A percentile compares a stretch with the other conserved stretches of the same genome.
Conservation (phyloP, 805 yeast species). For the Candida railenensis region DNA sequence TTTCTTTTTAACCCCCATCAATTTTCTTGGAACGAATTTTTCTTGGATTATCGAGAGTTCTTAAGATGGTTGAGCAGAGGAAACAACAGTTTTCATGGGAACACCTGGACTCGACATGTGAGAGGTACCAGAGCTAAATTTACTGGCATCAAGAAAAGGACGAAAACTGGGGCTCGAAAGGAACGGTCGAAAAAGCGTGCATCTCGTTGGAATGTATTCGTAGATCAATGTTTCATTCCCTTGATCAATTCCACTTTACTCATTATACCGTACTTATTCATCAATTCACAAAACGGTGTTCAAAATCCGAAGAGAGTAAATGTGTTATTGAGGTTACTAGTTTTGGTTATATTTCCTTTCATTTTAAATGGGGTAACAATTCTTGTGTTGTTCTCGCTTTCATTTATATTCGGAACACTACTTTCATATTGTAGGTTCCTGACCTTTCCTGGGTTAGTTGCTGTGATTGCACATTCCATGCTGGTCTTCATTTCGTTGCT, state of each 20-base stretch:
- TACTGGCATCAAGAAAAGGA: constrained; percentile 23
- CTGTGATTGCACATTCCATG: constrained; percentile 38
- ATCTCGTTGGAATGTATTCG: constrained; percentile 13
- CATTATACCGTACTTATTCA: constrained; percentile 71
- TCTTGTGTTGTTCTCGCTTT: constrained; percentile 29
- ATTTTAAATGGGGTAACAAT: constrained; percentile 34
- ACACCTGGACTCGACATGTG: constrained; percentile 79
- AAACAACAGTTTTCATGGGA: constrained; percentile 59
- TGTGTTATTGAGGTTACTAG: constrained; percentile 59
- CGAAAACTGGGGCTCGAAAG: background rate
- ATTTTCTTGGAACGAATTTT: constrained; percentile 46
- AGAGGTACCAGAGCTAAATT: constrained; percentile 20
- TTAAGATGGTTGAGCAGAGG: constrained; percentile 81
- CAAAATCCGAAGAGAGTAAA: constrained; percentile 26
- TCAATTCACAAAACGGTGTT: constrained; percentile 88
- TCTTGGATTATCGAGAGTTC: constrained; percentile 48
- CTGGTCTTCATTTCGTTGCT: constrained; percentile 33
- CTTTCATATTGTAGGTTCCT: constrained; percentile 20
- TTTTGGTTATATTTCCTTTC: constrained; percentile 53
- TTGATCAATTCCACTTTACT: constrained; percentile 13
- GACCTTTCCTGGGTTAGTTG: constrained; percentile 34
- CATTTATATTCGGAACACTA: constrained; percentile 38
- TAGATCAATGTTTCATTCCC: constrained; percentile 18
- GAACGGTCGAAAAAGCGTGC: constrained; percentile 7
- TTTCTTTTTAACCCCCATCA: constrained; percentile 56